A percentile compares a stretch with the other conserved stretches of the same genome.
phyloP scores from a whole-genome alignment of 2,329 filamentous ascomycete genomes.

The Penicillium concentricum region DNA sequence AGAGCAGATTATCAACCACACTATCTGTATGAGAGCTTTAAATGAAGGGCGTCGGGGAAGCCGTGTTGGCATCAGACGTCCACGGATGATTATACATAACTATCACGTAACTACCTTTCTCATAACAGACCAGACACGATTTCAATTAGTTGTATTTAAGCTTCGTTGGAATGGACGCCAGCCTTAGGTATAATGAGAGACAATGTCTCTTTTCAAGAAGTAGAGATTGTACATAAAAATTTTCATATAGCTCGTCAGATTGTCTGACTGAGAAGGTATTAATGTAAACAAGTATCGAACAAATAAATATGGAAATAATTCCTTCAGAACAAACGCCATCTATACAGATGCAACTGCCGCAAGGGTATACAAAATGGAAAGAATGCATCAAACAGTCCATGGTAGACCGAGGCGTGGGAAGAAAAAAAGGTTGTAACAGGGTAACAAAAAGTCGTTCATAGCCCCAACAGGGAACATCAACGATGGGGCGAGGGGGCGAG shows the following conservation, averaged over 20 bases:
- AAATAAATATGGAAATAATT: constrained; percentile 18
- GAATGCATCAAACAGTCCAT: constrained; percentile 10
- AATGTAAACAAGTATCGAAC: constrained; percentile 10
- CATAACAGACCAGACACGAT: neutral
- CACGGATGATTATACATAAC: neutral
- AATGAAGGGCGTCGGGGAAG: too few relatives aligned
- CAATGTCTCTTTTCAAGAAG: neutral
- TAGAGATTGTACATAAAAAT: neutral
- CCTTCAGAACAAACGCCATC: constrained; percentile 30
- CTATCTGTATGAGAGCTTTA: too few relatives aligned
- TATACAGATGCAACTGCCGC: constrained; percentile 31
- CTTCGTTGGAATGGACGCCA: neutral
- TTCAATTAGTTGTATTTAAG: neutral
- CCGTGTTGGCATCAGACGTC: neutral
- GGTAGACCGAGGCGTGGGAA: constrained; percentile 3
- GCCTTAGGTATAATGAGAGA: neutral
- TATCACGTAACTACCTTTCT: neutral
- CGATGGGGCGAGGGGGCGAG: neutral
- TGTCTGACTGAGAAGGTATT: neutral
- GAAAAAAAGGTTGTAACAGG: constrained; percentile 1
- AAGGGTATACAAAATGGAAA: constrained; percentile 31
- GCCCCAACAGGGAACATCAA: constrained; percentile 8
- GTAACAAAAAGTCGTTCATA: constrained; percentile 13
- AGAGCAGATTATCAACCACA: neutral
- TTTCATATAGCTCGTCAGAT: neutral